Evolutionary conservation across 179 eudicot genomes (phyloP).

Genomic region (Nepenthes alata): DNA sequence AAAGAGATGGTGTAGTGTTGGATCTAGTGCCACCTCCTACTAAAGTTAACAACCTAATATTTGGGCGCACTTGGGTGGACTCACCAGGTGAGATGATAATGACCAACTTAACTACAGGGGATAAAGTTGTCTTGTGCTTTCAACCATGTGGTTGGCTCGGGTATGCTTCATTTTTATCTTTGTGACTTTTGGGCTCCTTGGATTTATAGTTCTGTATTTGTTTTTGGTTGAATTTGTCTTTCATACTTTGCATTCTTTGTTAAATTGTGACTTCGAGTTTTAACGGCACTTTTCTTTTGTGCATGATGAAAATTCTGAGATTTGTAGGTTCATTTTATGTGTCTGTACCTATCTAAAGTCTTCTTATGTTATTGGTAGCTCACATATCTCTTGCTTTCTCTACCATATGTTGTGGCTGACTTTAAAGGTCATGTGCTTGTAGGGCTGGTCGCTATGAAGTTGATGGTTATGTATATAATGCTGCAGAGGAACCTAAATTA

Average conservation of each 20-base stretch:
- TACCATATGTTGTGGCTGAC: background rate
- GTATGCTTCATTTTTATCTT: slow-evolving; percentile 28
- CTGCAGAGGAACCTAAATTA: slow-evolving; percentile 85
- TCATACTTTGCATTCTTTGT: background rate
- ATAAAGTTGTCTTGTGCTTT: slow-evolving; percentile 86
- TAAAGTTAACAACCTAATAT: slow-evolving; percentile 77
- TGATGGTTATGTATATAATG: slow-evolving; percentile 92
- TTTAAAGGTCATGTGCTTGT: slow-evolving; percentile 7
- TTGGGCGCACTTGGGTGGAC: slow-evolving; percentile 98
- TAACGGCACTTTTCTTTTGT: too few relatives aligned
- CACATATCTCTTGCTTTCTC: background rate
- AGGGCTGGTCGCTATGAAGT: slow-evolving; percentile 97
- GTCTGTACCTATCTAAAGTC: too few relatives aligned
- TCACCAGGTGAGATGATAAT: slow-evolving; percentile 89
- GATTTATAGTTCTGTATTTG: background rate
- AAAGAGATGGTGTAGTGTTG: slow-evolving; percentile 66
- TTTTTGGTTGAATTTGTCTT: background rate
- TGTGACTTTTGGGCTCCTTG: slow-evolving; percentile 1
- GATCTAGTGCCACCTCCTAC: slow-evolving; percentile 94
- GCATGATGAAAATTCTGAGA: too few relatives aligned
- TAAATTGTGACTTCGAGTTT: too few relatives aligned
- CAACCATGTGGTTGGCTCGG: slow-evolving; percentile 99
- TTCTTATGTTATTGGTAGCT: slow-evolving; percentile 6
- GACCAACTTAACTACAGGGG: slow-evolving; percentile 81
- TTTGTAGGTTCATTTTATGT: too few relatives aligned